phyloP scores from a whole-genome alignment of 257 asterid species.

The Jasminum sambac region DNA sequence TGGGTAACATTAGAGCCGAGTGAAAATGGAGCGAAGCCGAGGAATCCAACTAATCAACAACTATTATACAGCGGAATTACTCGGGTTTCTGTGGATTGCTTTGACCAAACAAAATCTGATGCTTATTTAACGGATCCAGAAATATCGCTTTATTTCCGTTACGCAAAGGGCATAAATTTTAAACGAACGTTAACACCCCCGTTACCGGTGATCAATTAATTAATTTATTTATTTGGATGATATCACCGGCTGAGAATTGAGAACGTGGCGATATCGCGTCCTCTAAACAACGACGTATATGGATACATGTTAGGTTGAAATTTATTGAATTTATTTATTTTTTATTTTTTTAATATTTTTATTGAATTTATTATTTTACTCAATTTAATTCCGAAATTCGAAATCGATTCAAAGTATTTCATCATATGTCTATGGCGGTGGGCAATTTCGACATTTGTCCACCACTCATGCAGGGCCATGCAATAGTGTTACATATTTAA shows the following conservation, averaged over 20 bases:
- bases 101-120: conserved; percentile 30
- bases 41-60: conserved; percentile 28
- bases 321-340: neutral
- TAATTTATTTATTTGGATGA: neutral
- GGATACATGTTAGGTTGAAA: conserved; percentile 24
- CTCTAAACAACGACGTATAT: conserved; percentile 18
- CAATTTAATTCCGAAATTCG: too few relatives aligned
- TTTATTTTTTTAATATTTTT: too few relatives aligned
- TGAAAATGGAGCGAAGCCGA: conserved; percentile 18
- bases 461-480: too few relatives aligned
- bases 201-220: neutral
- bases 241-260: neutral
- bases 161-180: conserved; percentile 15
- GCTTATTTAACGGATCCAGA: conserved; percentile 17
- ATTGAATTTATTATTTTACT: too few relatives aligned
- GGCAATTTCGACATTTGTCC: too few relatives aligned
- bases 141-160: conserved; percentile 24
- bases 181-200: conserved; percentile 19
- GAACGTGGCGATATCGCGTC: conserved; percentile 30
- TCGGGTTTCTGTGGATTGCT: conserved; percentile 7
- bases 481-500: too few relatives aligned
- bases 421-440: too few relatives aligned
- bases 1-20: conserved; percentile 9
- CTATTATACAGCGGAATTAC: conserved; percentile 34
- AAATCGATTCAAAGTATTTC: too few relatives aligned